Conservation (phyloP, 2,329 filamentous ascomycete genomes). For the Cercospora beticola region DNA sequence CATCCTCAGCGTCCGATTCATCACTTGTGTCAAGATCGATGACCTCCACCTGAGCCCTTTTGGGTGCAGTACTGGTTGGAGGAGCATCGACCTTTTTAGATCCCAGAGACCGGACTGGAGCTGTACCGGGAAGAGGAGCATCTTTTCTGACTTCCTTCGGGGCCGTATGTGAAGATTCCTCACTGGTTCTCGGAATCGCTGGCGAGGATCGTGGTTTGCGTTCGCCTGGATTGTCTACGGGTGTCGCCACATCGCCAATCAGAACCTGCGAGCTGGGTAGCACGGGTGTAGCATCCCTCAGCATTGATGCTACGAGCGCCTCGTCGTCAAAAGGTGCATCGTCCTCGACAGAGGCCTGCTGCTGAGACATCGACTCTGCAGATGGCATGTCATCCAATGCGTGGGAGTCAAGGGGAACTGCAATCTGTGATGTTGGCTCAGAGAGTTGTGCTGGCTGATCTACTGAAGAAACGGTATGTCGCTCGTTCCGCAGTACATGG, state of each 20-base stretch:
- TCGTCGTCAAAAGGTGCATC: constrained; percentile 5
- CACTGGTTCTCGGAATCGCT: not conserved
- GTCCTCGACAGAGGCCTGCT: not conserved
- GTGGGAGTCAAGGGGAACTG: not conserved
- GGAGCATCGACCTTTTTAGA: constrained; percentile 2
- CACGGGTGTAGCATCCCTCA: not conserved
- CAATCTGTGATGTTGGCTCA: not conserved
- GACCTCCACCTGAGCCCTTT: constrained; percentile 18
- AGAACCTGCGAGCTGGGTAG: not conserved
- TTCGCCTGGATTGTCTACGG: not conserved
- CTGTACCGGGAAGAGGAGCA: constrained; percentile 2
- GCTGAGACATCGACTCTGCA: not conserved
- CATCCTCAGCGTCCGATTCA: constrained; percentile 24
- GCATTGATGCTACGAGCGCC: constrained; percentile 1
- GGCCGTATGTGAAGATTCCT: not conserved
- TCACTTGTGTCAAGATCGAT: constrained; percentile 32
- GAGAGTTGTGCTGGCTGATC: not conserved
- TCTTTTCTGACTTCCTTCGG: not conserved
- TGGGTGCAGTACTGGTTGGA: constrained; percentile 14
- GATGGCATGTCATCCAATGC: not conserved
- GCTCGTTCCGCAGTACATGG: not conserved
- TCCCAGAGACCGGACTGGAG: constrained; percentile 2
- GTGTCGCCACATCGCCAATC: not conserved
- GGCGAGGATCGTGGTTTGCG: not conserved
- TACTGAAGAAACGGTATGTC: not conserved